Evolutionary conservation across 306 rosid genomes (phyloP).

Genomic region (Trichosanthes truncata): DNA sequence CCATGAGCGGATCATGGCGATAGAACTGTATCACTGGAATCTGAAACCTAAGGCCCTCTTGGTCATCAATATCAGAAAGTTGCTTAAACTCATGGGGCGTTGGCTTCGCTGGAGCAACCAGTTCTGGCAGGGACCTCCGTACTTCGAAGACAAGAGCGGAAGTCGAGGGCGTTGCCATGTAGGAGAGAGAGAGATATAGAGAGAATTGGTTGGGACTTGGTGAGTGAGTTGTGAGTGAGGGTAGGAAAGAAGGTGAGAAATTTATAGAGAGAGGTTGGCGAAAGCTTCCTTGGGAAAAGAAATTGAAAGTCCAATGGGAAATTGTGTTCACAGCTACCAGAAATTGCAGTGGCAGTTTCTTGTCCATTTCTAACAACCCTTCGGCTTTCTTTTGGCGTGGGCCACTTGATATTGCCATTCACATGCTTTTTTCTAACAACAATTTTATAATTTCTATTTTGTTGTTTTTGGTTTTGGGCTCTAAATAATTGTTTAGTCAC

Average conservation of each 20-base stretch:
- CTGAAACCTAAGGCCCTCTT: conserved; percentile 6
- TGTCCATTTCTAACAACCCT: neutral
- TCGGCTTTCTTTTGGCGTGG: neutral
- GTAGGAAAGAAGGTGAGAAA: neutral
- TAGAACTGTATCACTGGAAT: conserved; percentile 2
- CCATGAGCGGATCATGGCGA: neutral
- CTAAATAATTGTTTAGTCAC: neutral
- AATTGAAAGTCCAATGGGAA: neutral
- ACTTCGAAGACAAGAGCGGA: neutral
- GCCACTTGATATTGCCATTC: neutral
- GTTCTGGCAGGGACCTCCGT: conserved; percentile 1
- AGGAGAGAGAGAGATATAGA: neutral
- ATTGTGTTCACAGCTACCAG: too few species aligned
- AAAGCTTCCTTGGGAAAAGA: neutral
- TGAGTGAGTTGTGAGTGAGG: neutral
- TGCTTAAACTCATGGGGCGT: conserved; percentile 19
- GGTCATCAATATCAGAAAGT: conserved; percentile 28
- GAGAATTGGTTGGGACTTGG: too few species aligned
- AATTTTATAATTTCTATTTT: too few species aligned
- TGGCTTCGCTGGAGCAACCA: conserved; percentile 10
- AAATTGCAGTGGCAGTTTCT: neutral
- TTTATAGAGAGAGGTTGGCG: neutral
- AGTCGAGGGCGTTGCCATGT: neutral
- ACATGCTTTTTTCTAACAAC: neutral
- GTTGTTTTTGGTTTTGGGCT: too few species aligned